Base-by-base conservation (phyloP, 2,329 filamentous ascomycete species). In the Epichloe aotearoae region DNA sequence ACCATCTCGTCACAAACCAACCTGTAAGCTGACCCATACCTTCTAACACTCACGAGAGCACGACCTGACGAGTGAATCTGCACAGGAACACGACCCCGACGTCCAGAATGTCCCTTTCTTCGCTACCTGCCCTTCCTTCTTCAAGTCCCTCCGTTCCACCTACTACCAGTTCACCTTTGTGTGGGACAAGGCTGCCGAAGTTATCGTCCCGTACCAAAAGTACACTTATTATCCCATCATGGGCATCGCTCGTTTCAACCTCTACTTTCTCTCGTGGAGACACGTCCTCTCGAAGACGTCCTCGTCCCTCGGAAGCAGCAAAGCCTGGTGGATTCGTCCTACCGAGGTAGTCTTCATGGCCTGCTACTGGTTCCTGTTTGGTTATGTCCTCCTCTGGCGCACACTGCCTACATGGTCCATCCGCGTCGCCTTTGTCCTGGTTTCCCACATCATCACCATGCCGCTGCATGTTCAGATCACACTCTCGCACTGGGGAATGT, bases 391-490 rank as follows among this genome's bases (percentile, higher is more conserved):
- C 6, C 61, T 86, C 26, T 82, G 78, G 71, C 71, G 72, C 54
- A 68, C 69, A 4, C 73, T 87, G 41, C 81, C 82, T 2, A 76
- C 70, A 48, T 78, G 72, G 68, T 70, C 70, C 52, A 70, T 71
- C 20, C 80, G 82, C 23, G 68, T 86, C 52, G 62, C 68, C 47
- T 87, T 83, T 56, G 73, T 86, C 2, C 65, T 86, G 40, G 68
- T 85, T 50, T 80, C 75, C 30, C 82, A 86, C 64, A 73, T 80
- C 46, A 65, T 82, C 60, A 83, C 82, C 33, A 79, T 82, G 72
- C 81, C 82, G 0, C 72, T 86, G 20, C 83, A 87, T 61, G 73
- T 86, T 2, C 83, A 86, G 58, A 85, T 87, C 62, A 86, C 82
- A 0, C 75, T 86, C 8, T 82, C 77, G 1, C 83, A 87, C 66